These are phyloP conservation scores for Schoenoplectus tabernaemontani DNA, from an alignment of 202 grass and related monocot genomes.

Conservation along the genomic window DNA sequence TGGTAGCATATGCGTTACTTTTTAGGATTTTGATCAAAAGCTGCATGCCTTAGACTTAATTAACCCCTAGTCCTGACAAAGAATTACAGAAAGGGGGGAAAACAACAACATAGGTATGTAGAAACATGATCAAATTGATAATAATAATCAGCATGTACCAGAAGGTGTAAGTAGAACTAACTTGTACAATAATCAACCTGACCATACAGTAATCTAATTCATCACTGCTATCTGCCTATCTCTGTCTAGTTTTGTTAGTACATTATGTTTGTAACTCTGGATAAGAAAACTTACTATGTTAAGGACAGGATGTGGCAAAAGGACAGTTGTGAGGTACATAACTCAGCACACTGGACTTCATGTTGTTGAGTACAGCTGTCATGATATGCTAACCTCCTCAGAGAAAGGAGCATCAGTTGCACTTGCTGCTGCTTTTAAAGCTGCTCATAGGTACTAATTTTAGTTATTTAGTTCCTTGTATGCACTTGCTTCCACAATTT, in stretches of 20 bases:
- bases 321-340: conserved; percentile 62
- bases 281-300: conserved; percentile 6
- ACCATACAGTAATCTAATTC: background rate
- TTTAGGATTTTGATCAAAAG: background rate
- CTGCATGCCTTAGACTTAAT: background rate
- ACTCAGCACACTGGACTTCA: conserved; percentile 66
- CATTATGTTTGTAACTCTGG: background rate
- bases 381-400: conserved; percentile 66
- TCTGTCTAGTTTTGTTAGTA: background rate
- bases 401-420: conserved; percentile 63
- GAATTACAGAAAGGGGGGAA: background rate
- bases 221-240: background rate
- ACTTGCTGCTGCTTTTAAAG: conserved; percentile 73
- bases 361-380: conserved; percentile 83
- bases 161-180: background rate
- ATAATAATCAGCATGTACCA: background rate
- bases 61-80: background rate
- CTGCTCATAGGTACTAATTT: conserved; percentile 59
- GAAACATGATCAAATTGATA: background rate
- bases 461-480: conserved; percentile 12
- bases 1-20: background rate
- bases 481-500: background rate
- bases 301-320: conserved; percentile 72
- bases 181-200: background rate
- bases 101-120: background rate